Base-by-base conservation (phyloP, 768 basidiomycete species). In the Pleurotus giganteus region DNA sequence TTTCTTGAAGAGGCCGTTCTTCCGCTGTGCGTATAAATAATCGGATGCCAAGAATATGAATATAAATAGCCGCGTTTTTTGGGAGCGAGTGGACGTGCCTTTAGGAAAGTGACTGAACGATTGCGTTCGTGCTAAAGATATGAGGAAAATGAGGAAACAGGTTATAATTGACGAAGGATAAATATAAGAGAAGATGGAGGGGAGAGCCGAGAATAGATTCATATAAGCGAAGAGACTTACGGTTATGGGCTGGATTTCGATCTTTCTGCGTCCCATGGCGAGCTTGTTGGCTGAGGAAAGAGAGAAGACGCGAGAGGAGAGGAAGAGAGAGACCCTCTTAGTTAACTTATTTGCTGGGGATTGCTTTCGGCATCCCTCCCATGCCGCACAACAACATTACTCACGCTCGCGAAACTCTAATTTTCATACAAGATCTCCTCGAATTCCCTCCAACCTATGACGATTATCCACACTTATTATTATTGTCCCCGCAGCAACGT, bases 1-100 rank as follows among this genome's bases (percentile, higher is more conserved):
- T 65, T 92, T 92, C 71, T 92, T 91, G 85, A 93, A 92, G 59
- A 93, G 84, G 4, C 90, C 91, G 57, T 90, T 90, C 77, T 92
- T 91, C 63, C 91, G 83, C 91, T 92, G 72, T 42, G 61, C 57
- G 62, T 64, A 64, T 71, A 67, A 71, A 77, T 71, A 73, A 67
- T 62, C 58, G 65, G 58, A 66, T 69, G 73, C 76, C 74, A 73
- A 77, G 76, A 71, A 65, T 69, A 70, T 62, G 64, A 66, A 72
- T 76, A 82, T 84, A 82, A 84, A 88, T 86, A 86, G 82, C 74
- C 76, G n/a, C n/a, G n/a, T n/a, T n/a, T n/a, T n/a, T n/a, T n/a
- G n/a, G n/a, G 74, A 75, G 71, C 67, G 51, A 55, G 57, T 61
- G 65, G 59, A 68, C 77, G 62, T 75, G 80, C 91, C 85, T 92